Percentiles rank a stretch among this genome's conserved stretches.
Evolutionary conservation across 1,284 basidiomycete species (phyloP).

Genomic region (Ceratobasidium sp.): DNA sequence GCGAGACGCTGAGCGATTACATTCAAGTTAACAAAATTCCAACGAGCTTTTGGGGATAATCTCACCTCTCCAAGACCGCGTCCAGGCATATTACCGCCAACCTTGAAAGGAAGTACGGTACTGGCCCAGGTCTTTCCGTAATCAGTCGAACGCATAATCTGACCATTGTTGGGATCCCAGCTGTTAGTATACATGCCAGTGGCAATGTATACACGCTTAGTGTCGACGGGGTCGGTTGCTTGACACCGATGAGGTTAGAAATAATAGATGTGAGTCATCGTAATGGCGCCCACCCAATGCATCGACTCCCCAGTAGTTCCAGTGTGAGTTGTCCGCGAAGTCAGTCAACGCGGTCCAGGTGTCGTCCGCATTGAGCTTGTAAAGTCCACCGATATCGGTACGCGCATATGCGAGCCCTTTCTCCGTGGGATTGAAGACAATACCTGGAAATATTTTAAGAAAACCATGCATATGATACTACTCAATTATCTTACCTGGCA

Average conservation of each 20-base stretch:
- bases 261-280: constrained; percentile 45
- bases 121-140: constrained; percentile 61
- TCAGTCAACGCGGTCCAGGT: constrained; percentile 53
- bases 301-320: constrained; percentile 68
- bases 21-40: not conserved
- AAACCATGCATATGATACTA: not conserved
- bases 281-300: constrained; percentile 50
- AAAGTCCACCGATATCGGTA: constrained; percentile 54
- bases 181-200: constrained; percentile 71
- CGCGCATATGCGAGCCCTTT: constrained; percentile 58
- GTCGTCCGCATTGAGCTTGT: constrained; percentile 65
- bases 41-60: not conserved
- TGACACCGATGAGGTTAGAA: not conserved
- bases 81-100: constrained; percentile 68
- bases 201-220: constrained; percentile 52
- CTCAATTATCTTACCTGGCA: constrained; percentile 47
- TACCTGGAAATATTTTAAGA: constrained; percentile 47
- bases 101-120: constrained; percentile 63
- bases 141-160: constrained; percentile 67
- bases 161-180: constrained; percentile 69
- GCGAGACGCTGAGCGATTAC: constrained; percentile 58
- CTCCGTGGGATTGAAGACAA: constrained; percentile 64
- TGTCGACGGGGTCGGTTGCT: constrained; percentile 61
- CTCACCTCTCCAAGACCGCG: constrained; percentile 57
- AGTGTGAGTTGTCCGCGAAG: constrained; percentile 60